Conservation (phyloP, 148 eudicot species). For the Diospyros kaki region DNA sequence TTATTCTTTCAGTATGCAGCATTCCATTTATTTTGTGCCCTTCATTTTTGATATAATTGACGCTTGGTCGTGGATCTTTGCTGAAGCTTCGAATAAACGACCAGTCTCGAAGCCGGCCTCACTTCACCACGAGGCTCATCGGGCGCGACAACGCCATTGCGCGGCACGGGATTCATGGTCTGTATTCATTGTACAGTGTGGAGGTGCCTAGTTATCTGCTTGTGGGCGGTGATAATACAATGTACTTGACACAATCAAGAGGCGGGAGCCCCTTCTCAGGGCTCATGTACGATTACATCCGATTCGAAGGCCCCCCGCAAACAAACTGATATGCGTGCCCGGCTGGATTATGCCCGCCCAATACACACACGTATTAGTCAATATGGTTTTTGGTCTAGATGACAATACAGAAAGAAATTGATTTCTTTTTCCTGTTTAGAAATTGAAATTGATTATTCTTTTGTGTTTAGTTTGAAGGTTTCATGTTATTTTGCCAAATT, state of each 20-base stretch:
- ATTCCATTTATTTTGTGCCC: neutral
- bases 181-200: constrained; percentile 36
- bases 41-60: neutral
- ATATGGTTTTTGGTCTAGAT: too few relatives aligned
- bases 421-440: too few relatives aligned
- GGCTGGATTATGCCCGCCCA: too few relatives aligned
- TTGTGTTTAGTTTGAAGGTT: too few relatives aligned
- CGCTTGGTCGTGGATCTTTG: neutral
- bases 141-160: constrained; percentile 64
- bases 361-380: too few relatives aligned
- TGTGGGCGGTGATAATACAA: constrained; percentile 33
- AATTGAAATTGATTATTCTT: too few relatives aligned
- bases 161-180: constrained; percentile 61
- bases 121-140: constrained; percentile 32
- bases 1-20: neutral
- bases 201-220: constrained; percentile 30
- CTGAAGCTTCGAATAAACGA: constrained; percentile 48
- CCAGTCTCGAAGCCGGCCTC: constrained; percentile 21
- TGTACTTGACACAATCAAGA: constrained; percentile 42
- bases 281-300: constrained; percentile 61
- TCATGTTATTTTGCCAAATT: too few relatives aligned
- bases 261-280: constrained; percentile 34
- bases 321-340: neutral
- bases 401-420: too few relatives aligned
- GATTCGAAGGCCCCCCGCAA: constrained; percentile 46